Base-by-base conservation (phyloP, 805 yeast species). In the Metschnikowia hibisci region DNA sequence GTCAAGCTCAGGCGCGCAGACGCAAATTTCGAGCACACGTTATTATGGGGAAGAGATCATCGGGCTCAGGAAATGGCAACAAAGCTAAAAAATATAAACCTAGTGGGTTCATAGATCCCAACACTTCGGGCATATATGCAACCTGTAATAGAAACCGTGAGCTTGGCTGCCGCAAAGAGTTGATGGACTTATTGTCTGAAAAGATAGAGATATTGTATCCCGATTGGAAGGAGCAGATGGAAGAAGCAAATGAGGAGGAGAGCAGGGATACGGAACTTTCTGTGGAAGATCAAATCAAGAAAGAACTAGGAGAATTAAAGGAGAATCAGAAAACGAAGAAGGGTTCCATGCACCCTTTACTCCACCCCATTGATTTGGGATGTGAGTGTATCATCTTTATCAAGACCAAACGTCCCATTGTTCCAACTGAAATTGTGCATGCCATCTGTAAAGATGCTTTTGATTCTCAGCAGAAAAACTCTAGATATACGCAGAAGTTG, bases 101-200 rank as follows among this genome's bases (percentile, higher is more conserved):
- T 14, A 57, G 67, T 2, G 78, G 78, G 7, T 67, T 78, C 42
- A 63, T 90, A 14, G 96, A 90, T 55, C 96, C 96, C 0, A 84
- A 84, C 31, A 85, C 93, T 42, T 68, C 82, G 30, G 99, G 99
- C 0, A 73, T 93, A 0, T 93, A 86, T 63, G 96, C 89, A 10
- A 86, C 98, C 0, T 91, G 97, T 62, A 78, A 80, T 39, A 74
- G 96, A 53, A 84, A 84, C 30, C 80, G 82, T 46, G 99, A 93
- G 61, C 74, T 74, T 42, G 80, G 76, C 41, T 87, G 95, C 47
- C 75, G 83, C n/a, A 80, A 79, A 49, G 97, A 89, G 60, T 65
- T 89, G 53, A 71, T 77, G 47, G 62, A 69, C 44, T 58, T 87
- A 8, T 73, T 89, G 32, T 64, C 55, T 4, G 72, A 68, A 39